Conservation (phyloP, 1,139 yeast species). For the Lodderomyces theae region DNA sequence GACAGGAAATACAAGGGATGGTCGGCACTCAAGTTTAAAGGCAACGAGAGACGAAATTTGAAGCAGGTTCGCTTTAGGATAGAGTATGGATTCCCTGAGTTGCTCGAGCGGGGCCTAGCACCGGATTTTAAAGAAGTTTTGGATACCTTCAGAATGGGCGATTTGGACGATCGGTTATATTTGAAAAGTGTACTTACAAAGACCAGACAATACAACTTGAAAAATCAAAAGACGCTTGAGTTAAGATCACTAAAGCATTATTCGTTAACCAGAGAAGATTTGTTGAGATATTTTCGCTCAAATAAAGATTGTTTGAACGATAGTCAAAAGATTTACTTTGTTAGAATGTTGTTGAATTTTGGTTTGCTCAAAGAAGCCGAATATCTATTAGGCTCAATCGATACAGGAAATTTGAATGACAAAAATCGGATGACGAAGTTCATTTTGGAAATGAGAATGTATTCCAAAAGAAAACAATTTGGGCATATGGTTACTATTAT, state of each 20-base stretch:
- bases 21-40: slow-evolving; percentile 10
- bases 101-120: slow-evolving; percentile 32
- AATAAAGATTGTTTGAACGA: slow-evolving; percentile 19
- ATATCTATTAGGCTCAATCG: slow-evolving; percentile 23
- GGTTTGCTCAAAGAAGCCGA: slow-evolving; percentile 25
- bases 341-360: slow-evolving; percentile 32
- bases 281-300: slow-evolving; percentile 17
- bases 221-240: slow-evolving; percentile 19
- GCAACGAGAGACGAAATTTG: slow-evolving; percentile 5
- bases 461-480: slow-evolving; percentile 20
- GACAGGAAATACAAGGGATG: slow-evolving; percentile 17
- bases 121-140: slow-evolving; percentile 35
- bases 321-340: slow-evolving; percentile 31
- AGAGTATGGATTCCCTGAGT: slow-evolving; percentile 33
- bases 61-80: slow-evolving; percentile 34
- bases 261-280: slow-evolving; percentile 18
- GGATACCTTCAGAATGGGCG: slow-evolving; percentile 24
- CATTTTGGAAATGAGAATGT: slow-evolving; percentile 23
- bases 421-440: slow-evolving; percentile 25
- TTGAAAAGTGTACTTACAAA: slow-evolving; percentile 22
- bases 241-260: slow-evolving; percentile 22
- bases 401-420: slow-evolving; percentile 25
- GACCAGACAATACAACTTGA: slow-evolving; percentile 18
- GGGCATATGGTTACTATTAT: slow-evolving; percentile 20
- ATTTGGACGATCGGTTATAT: slow-evolving; percentile 9